Evolutionary conservation across 78 protist species (phyloP).

Genomic region (Protostelium mycophagum): DNA sequence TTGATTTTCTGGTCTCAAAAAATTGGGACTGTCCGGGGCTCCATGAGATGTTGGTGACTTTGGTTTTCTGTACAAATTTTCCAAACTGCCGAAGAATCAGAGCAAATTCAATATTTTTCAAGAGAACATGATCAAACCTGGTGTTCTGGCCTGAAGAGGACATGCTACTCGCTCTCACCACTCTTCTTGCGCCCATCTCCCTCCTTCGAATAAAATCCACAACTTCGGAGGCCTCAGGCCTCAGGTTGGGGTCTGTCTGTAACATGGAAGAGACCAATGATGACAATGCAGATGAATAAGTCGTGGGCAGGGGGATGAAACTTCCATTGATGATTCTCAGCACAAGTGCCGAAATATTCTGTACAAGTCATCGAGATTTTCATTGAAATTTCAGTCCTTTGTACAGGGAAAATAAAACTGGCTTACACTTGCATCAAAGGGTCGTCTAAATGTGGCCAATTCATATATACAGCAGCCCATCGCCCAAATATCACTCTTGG

Average conservation of each 20-base stretch:
- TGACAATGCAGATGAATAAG: slow-evolving; percentile 49
- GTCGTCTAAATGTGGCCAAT: slow-evolving; percentile 29
- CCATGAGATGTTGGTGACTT: too few relatives aligned
- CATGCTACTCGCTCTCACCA: background rate
- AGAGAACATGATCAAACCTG: too few relatives aligned
- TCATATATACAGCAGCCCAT: slow-evolving; percentile 71
- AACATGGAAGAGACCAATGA: slow-evolving; percentile 56
- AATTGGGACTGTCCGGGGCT: too few relatives aligned
- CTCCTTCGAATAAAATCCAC: background rate
- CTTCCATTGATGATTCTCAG: slow-evolving; percentile 78
- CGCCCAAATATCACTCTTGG: slow-evolving; percentile 81
- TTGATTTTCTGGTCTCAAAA: too few relatives aligned
- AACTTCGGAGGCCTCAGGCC: slow-evolving; percentile 64
- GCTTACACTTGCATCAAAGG: background rate
- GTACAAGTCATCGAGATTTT: too few relatives aligned
- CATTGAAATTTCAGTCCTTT: background rate
- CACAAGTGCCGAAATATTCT: slow-evolving; percentile 55
- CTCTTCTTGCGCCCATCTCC: background rate
- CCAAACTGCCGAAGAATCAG: background rate
- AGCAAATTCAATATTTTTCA: background rate
- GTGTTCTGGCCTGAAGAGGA: background rate
- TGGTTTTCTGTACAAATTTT: too few relatives aligned
- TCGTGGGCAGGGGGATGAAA: slow-evolving; percentile 77
- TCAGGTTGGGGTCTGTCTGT: slow-evolving; percentile 40
- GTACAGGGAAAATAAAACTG: background rate